Percentiles rank a stretch among this genome's conserved stretches.
phyloP scores from a whole-genome alignment of 129 eudicot species.

The Artemisia annua region DNA sequence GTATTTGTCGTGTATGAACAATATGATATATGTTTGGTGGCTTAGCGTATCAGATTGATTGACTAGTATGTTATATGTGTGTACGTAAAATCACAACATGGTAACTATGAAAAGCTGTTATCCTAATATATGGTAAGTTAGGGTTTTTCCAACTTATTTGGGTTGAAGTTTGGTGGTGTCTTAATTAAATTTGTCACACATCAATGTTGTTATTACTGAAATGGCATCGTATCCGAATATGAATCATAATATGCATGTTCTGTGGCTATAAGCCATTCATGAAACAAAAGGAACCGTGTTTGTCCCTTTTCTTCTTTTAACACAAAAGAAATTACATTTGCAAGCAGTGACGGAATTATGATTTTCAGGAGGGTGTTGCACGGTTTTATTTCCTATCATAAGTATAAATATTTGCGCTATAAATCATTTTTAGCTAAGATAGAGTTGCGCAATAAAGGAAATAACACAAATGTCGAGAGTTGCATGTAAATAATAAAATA shows the following conservation, averaged over 20 bases:
- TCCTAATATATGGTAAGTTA: neutral
- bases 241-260: conserved; percentile 28
- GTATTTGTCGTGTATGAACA: no score
- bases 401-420: no score
- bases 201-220: conserved; percentile 26
- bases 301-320: conserved; percentile 26
- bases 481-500: no score
- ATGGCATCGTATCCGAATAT: conserved; percentile 27
- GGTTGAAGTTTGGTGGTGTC: conserved; percentile 18
- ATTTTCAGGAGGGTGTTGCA: no score
- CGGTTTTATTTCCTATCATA: no score
- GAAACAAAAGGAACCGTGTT: conserved; percentile 19
- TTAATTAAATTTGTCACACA: conserved; percentile 21
- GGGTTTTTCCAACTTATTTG: conserved; percentile 26
- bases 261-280: conserved; percentile 22
- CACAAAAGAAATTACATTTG: conserved; percentile 3
- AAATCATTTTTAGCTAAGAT: no score
- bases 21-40: no score
- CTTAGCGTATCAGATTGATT: neutral
- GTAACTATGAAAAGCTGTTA: neutral
- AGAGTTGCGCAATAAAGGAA: no score
- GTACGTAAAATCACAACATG: neutral
- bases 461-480: no score
- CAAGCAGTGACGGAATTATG: no score
- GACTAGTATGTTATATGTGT: neutral